Evolutionary conservation across 176 grass and related monocot genomes (phyloP).

Genomic region (Eragrostis nindensis): DNA sequence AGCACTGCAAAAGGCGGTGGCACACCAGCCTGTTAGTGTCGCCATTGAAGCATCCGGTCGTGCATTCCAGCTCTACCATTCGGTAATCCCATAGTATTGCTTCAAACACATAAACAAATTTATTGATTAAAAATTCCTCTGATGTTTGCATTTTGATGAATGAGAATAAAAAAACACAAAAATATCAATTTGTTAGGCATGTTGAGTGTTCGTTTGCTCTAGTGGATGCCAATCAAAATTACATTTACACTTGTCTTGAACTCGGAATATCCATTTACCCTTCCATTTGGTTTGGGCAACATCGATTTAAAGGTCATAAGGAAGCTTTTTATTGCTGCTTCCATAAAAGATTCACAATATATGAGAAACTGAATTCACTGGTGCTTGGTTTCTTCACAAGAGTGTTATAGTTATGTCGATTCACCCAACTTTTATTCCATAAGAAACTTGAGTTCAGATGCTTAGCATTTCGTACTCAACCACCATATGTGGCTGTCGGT

Average conservation of each 20-base stretch:
- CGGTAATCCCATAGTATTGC: slow-evolving; percentile 26
- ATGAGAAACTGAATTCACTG: neutral
- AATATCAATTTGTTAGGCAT: neutral
- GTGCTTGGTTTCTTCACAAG: neutral
- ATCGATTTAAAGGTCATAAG: neutral
- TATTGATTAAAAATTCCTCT: neutral
- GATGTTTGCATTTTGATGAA: neutral
- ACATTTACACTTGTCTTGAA: no score
- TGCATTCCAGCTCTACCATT: slow-evolving; percentile 52
- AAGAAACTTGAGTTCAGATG: neutral
- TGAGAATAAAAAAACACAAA: no score
- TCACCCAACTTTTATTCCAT: neutral
- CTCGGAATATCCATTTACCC: no score
- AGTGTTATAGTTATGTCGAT: neutral
- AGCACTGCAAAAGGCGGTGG: slow-evolving; percentile 43
- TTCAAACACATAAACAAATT: neutral
- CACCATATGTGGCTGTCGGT: neutral
- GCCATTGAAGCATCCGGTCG: slow-evolving; percentile 51
- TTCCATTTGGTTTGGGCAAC: no score
- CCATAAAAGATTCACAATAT: neutral
- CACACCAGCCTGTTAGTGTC: slow-evolving; percentile 58
- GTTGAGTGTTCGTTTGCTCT: neutral
- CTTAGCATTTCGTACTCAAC: no score
- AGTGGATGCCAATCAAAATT: no score
- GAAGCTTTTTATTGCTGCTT: neutral